Evolutionary conservation across 257 asterid species (phyloP), one percentile per base, ranked within the genome.

Genomic region (Solanum habrochaites): DNA sequence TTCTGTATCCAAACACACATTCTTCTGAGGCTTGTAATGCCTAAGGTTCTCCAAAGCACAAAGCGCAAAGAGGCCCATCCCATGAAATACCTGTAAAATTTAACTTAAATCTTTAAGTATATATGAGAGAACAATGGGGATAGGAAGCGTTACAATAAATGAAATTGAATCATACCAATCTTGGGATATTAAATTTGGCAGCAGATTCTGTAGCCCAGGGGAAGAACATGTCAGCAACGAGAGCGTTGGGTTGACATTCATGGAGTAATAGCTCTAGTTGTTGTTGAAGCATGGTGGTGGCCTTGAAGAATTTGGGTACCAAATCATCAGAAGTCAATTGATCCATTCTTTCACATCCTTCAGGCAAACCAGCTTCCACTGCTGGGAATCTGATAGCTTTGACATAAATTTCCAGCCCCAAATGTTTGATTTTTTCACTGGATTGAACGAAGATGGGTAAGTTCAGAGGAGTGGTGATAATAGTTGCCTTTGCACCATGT

Each of bases 51-150:
- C 88, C 0, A 15, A 1, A 29, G 56, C 86, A 85, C 88, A 85
- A 12, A 32, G 23, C 0, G 96, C 70, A n/a, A 94, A 90, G 73
- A 43, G 90, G 74, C 94, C 82, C 0, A 91, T 84, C 3, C 98
- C 97, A 47, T 91, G 91, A 66, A 94, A 67, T 67, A 67, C 39
- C 73, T 67, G 37, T 14, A 47, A 47, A 47, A 47, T 47, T 47
- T 47, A 14, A 14, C 58, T 47, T 47, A 47, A 47, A 47, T 2
- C 58, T 5, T 14, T 4, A 47, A 47, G 58, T 47, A 14, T 14
- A 47, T 1, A 47, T 47, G 58, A 37, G 39, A 37, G 39, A 37
- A 47, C 58, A 47, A 47, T 2, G 3, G 60, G 21, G 8, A 8
- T 1, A 20, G 60, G 21, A 1, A 15, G 60, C 60, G 0, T 6